Base-by-base conservation (phyloP, 139 green algal genomes). In the Yamagishiella unicocca region DNA sequence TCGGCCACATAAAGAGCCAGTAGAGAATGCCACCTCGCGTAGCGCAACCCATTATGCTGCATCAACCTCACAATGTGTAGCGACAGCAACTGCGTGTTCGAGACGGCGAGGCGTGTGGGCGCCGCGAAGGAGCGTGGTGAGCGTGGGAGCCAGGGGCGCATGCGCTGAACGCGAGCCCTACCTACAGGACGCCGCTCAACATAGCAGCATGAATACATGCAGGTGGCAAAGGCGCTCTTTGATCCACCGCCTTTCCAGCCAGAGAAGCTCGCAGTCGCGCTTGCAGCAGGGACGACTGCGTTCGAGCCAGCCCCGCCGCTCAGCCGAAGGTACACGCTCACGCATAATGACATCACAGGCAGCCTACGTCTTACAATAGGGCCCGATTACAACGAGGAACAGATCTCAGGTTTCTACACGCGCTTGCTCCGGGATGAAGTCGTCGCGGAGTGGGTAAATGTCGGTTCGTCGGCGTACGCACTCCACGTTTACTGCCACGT, bases 401-500 rank as follows among this genome's bases (percentile, higher is more conserved):
- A 98, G 87, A 93, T 98, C 19, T 94, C 93, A 8, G 94, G 95
- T 31, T 97, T 96, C 72, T 97, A 97, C 90, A 95, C 93, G 0
- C 85, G 89, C 50, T 84, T 97, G 37, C 84, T 97, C 33, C 90
- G 96, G 0, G 96, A 99, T 87, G 96, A 99, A 55, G 93, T 99
- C 6, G 68, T 96, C 21, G 96, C 96, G 61, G 95, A 98, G 81
- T 98, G 96, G 96, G 46, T 64, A 4, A 38, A 43, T 43, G n/a
- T 68, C 5, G 71, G 38, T 17, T 67, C 37, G 29, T 67, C 43
- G 4, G 37, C 25, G 3, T 82, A 62, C 45, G 58, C 79, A 17
- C 89, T 99, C 81, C 96, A 99, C 82, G 87, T 99, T 10, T 95
- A 96, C 87, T 98, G 95, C 92, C 96, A 99, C 83, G 95, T 99